Evolutionary conservation across 2,329 filamentous ascomycete species (phyloP).

Genomic region (Sclerotinia borealis): DNA sequence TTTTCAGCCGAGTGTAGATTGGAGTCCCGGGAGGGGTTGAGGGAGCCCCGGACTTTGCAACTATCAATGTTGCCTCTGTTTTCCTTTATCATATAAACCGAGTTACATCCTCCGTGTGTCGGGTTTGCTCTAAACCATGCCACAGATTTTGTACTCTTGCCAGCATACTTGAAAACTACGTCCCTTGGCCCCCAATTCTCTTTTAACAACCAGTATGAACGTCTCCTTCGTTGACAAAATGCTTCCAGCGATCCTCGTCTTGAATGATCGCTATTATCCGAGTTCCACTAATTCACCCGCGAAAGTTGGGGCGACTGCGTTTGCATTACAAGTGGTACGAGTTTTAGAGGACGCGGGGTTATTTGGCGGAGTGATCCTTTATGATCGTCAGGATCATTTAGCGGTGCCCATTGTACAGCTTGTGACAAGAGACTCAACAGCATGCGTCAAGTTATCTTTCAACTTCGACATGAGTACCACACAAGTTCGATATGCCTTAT

Average conservation of each 20-base stretch:
- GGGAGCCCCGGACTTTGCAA: background rate
- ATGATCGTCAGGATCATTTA: conserved; percentile 14
- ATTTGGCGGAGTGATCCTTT: conserved; percentile 16
- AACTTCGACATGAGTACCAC: conserved; percentile 13
- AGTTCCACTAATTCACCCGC: conserved; percentile 11
- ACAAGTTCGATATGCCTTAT: conserved; percentile 14
- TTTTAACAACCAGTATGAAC: background rate
- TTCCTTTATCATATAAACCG: conserved; percentile 3
- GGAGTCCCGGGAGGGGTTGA: background rate
- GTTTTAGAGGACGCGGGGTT: conserved; percentile 13
- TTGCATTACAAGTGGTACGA: conserved; percentile 14
- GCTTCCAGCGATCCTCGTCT: conserved; percentile 16
- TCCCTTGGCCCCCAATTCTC: background rate
- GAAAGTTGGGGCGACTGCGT: conserved; percentile 16
- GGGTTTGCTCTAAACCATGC: background rate
- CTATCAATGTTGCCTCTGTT: background rate
- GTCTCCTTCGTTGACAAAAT: conserved; percentile 1
- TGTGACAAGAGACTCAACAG: conserved; percentile 7
- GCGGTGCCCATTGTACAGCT: conserved; percentile 6
- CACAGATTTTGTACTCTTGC: background rate
- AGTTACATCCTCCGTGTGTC: conserved; percentile 4
- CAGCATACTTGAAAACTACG: conserved; percentile 6
- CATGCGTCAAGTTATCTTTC: conserved; percentile 14
- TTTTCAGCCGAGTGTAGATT: background rate
- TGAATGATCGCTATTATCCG: conserved; percentile 16